Percentiles rank a stretch among this genome's conserved stretches.
Conservation (phyloP, 306 rosid species). For the Astragalus membranaceus region DNA sequence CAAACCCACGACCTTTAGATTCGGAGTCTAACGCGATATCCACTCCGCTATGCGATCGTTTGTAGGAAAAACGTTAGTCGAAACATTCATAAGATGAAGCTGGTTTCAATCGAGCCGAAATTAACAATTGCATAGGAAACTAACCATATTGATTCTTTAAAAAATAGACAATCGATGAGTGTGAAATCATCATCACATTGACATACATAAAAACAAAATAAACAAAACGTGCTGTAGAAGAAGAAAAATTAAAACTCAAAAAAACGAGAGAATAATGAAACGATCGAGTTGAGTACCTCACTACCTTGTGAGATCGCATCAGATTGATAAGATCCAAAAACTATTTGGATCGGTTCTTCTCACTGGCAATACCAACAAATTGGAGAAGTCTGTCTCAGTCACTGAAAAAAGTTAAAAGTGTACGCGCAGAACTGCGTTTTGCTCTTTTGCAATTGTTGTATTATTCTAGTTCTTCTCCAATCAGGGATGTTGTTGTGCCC, state of each 20-base stretch:
- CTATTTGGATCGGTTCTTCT: neutral
- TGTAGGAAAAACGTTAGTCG: neutral
- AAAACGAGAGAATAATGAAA: neutral
- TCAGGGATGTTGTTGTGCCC: no score
- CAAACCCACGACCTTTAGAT: conserved; percentile 99
- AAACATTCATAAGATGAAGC: neutral
- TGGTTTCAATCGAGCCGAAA: neutral
- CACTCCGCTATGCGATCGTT: conserved; percentile 84
- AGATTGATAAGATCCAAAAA: neutral
- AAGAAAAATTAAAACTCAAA: neutral
- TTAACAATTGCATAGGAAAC: neutral
- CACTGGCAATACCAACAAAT: neutral
- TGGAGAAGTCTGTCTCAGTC: neutral
- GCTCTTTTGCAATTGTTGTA: neutral
- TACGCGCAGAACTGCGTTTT: neutral
- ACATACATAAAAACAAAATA: neutral
- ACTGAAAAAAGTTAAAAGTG: no score
- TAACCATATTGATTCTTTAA: neutral
- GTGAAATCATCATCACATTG: neutral
- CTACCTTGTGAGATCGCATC: neutral
- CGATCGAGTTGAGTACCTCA: neutral
- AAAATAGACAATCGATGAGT: neutral
- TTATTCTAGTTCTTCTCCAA: neutral
- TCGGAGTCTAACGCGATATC: conserved; percentile 98
- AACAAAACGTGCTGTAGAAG: neutral